Conservation (phyloP, 129 eudicot genomes). For the Artemisia tridentata region DNA sequence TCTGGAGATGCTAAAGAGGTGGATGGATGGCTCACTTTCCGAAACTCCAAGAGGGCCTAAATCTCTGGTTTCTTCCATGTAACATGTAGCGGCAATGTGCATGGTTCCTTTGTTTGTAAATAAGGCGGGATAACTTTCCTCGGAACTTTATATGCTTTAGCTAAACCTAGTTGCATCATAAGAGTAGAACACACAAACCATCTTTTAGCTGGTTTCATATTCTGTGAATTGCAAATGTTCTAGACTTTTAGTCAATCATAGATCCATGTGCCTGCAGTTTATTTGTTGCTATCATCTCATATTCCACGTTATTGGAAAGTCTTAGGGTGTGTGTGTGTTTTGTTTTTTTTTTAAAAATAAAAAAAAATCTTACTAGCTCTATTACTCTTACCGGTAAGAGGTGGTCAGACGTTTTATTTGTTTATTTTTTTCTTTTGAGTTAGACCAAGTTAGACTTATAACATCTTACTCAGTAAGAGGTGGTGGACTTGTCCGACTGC, state of each 20-base stretch:
- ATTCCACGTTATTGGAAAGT: neutral
- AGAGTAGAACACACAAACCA: constrained; percentile 19
- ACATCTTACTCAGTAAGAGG: no score
- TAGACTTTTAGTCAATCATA: neutral
- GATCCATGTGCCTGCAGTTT: constrained; percentile 6
- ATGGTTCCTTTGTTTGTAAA: constrained; percentile 16
- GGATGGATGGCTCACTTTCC: constrained; percentile 37
- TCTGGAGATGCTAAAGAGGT: constrained; percentile 63
- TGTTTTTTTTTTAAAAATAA: no score
- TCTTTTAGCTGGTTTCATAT: constrained; percentile 7
- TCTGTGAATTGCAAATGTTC: constrained; percentile 18
- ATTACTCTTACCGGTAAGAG: no score
- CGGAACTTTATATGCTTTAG: constrained; percentile 13
- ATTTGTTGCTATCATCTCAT: constrained; percentile 7
- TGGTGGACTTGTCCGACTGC: no score
- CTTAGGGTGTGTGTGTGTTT: no score
- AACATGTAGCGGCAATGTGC: neutral
- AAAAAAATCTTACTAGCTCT: no score
- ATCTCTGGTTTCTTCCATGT: constrained; percentile 10
- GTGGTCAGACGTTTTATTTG: no score
- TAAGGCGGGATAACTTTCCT: constrained; percentile 1
- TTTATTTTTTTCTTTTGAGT: no score
- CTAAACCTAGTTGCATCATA: constrained; percentile 4
- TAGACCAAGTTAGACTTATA: no score
- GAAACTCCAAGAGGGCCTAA: constrained; percentile 1